These are phyloP conservation scores for Stephania cephalantha DNA, from an alignment of 164 flowering plant genomes.

Conservation along the genomic window DNA sequence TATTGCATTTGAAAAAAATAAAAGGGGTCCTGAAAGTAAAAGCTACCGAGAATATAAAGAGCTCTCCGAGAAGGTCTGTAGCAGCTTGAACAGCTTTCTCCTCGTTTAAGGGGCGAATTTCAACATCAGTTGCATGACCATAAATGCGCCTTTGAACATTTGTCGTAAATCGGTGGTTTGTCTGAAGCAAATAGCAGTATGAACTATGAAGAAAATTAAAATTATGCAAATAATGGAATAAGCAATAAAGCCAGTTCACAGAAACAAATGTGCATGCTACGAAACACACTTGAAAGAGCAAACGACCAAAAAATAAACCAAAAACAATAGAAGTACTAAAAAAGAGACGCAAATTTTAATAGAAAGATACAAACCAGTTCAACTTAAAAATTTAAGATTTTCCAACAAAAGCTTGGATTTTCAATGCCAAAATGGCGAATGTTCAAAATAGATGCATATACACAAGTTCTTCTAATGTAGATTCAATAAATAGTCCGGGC, in stretches of 20 bases:
- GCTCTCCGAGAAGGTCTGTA: slow-evolving; percentile 77
- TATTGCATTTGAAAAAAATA: neutral
- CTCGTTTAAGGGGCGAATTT: slow-evolving; percentile 79
- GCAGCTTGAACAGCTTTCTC: slow-evolving; percentile 95
- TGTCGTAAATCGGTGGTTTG: slow-evolving; percentile 67
- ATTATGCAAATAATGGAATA: neutral
- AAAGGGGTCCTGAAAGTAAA: neutral
- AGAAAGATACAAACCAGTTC: no score
- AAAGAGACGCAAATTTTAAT: no score
- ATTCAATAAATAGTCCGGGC: no score
- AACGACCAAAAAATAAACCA: neutral
- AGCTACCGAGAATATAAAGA: slow-evolving; percentile 72
- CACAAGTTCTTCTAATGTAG: no score
- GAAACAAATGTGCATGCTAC: neutral
- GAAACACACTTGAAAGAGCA: neutral
- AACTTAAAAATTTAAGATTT: no score
- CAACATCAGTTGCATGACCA: slow-evolving; percentile 80
- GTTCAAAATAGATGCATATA: no score
- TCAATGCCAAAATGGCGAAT: no score
- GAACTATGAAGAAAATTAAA: slow-evolving; percentile 33
- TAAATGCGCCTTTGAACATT: slow-evolving; percentile 72
- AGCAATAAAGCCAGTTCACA: neutral
- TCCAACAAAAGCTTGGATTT: no score
- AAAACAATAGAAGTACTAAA: no score
- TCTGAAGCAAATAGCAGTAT: slow-evolving; percentile 33